Evolutionary conservation across 768 basidiomycete genomes (phyloP), one percentile per base, ranked within the genome.

Genomic region (Suillus discolor): DNA sequence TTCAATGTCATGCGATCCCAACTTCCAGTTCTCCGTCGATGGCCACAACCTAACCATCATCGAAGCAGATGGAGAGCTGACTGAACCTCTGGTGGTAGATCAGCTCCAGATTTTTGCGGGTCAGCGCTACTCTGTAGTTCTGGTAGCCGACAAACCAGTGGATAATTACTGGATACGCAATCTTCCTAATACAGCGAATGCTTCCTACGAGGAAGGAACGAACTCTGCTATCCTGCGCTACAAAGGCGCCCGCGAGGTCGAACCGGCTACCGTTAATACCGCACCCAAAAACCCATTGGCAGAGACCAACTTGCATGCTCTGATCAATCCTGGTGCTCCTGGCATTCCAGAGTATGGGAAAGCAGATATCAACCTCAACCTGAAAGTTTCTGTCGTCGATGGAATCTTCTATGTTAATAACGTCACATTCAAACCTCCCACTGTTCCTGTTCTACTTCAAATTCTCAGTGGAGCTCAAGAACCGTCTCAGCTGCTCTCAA

Each of bases 211-310:
- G 9, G 73, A 71, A 31, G 78, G 77, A 16, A 65, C 73, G 39
- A 82, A 79, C 69, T 74, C 76, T 31, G 82, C 82, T 5, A 78
- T 83, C 59, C 67, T 83, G 41, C 69, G 79, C n/a, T 83, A 83
- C 68, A 39, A 57, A 3, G 77, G 76, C 9, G 81, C 82, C 15
- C 69, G 66, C 3, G 9, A 61, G 34, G 41, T 38, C 1, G 75
- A 81, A 12, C 82, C 82, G 6, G 67, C 68, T 9, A 73, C 49
- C 25, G 15, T 51, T 4, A 28, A 51, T 9, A 51, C 25, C 15
- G 3, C 49, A 51, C 25, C 49, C 13, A 7, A 9, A 51, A 28
- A 8, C 25, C 25, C 49, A 15, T 16, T 51, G 25, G 7, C 25
- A 16, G 69, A 75, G 54, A 65, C 59, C 25, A 65, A 73, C 28